A percentile compares a stretch with the other conserved stretches of the same genome.
Conservation (phyloP, 352 stramenopile species). For the Pythium angustatum region DNA sequence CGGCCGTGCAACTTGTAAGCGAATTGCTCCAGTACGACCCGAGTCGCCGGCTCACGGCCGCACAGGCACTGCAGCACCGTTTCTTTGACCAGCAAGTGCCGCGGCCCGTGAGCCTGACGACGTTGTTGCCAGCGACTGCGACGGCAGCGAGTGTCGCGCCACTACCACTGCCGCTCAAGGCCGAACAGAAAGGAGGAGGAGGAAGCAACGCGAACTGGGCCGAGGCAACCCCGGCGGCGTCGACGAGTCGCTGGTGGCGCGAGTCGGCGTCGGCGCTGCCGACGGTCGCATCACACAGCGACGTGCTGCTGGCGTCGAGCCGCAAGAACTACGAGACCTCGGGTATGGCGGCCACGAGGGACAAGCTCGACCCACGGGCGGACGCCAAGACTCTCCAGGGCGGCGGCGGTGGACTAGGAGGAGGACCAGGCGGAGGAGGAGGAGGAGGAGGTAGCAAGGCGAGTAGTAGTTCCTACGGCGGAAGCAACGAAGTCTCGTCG, state of each 20-base stretch:
- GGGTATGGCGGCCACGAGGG: too few species aligned
- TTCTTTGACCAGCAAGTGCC: conserved; percentile 85
- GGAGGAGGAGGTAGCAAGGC: conserved; percentile 24
- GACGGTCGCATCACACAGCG: conserved; percentile 1
- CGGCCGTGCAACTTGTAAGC: conserved; percentile 82
- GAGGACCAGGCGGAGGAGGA: background rate
- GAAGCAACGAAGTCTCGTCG: too few species aligned
- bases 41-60: conserved; percentile 79
- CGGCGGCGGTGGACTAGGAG: too few species aligned
- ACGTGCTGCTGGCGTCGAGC: conserved; percentile 18
- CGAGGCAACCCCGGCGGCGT: background rate
- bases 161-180: conserved; percentile 30
- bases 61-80: conserved; percentile 92
- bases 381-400: conserved; percentile 28
- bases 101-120: conserved; percentile 38
- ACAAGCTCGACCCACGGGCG: too few species aligned
- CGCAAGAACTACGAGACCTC: conserved; percentile 18
- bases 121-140: background rate
- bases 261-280: conserved; percentile 24
- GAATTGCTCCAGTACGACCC: conserved; percentile 94
- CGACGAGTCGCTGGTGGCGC: conserved; percentile 26
- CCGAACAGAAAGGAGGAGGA: conserved; percentile 30
- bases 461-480: conserved; percentile 6
- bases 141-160: background rate
- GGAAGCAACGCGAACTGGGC: conserved; percentile 1